A percentile compares a stretch with the other conserved stretches of the same genome.
These are phyloP conservation scores for Entomortierella chlamydospora DNA, from an alignment of 192 early-diverging fungal species.

Conservation along the genomic window DNA sequence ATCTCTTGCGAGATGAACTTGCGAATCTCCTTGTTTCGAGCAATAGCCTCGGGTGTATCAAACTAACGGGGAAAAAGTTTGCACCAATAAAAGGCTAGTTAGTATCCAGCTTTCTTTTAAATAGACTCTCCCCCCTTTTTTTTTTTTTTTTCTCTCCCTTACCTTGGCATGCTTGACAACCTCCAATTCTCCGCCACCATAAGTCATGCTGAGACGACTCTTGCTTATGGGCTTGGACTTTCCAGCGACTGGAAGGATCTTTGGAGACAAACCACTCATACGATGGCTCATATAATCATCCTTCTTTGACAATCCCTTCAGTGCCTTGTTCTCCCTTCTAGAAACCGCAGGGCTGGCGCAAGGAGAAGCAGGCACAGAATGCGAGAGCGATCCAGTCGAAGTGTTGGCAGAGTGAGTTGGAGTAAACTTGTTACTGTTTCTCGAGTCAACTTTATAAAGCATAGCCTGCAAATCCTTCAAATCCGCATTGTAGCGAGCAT, in stretches of 20 bases:
- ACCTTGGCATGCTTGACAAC: conserved; percentile 51
- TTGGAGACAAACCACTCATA: conserved; percentile 42
- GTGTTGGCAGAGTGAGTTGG: conserved; percentile 42
- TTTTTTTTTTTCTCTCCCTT: conserved; percentile 6
- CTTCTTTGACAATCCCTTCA: conserved; percentile 25
- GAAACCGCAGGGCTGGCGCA: too few species aligned
- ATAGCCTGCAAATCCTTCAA: conserved; percentile 38
- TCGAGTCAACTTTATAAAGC: conserved; percentile 17
- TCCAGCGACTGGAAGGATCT: conserved; percentile 9
- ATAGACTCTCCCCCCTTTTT: too few species aligned
- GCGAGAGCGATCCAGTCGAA: conserved; percentile 26
- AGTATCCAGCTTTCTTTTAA: not conserved
- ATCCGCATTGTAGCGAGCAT: conserved; percentile 34
- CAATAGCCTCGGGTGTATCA: conserved; percentile 47
- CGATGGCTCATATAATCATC: conserved; percentile 56
- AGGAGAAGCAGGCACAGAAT: too few species aligned
- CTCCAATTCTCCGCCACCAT: conserved; percentile 46
- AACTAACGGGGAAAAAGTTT: conserved; percentile 17
- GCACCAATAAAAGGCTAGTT: not conserved
- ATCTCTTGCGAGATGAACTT: conserved; percentile 64
- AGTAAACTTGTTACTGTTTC: not conserved
- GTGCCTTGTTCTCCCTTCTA: conserved; percentile 13
- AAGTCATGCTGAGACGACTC: conserved; percentile 52
- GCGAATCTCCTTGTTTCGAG: conserved; percentile 53
- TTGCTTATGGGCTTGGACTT: conserved; percentile 44